These are phyloP conservation scores for Tarenaya hassleriana DNA, from an alignment of 345 rosid genomes.

Conservation along the genomic window DNA sequence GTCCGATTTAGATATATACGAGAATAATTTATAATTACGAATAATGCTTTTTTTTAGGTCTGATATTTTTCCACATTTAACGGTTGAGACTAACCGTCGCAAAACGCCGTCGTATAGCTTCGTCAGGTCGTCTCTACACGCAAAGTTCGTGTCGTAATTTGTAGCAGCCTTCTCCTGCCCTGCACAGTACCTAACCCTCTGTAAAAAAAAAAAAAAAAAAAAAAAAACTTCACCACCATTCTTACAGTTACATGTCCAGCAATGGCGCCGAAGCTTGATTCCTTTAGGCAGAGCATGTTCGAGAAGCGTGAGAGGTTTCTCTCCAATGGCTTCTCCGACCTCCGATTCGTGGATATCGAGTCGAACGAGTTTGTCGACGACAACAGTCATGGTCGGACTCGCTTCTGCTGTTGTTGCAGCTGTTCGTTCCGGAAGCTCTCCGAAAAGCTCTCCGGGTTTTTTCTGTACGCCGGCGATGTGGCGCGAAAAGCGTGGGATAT, in stretches of 20 bases:
- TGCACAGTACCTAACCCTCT: too few species aligned
- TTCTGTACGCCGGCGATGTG: constrained; percentile 30
- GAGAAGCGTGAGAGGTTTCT: constrained; percentile 47
- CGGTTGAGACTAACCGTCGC: too few species aligned
- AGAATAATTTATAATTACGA: too few species aligned
- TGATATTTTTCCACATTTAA: too few species aligned
- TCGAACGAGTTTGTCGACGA: constrained; percentile 17
- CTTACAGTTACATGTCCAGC: constrained; percentile 2
- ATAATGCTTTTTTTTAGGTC: too few species aligned
- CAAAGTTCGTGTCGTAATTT: too few species aligned
- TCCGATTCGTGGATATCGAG: constrained; percentile 31
- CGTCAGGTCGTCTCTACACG: too few species aligned
- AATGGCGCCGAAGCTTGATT: constrained; percentile 51
- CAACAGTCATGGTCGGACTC: neutral
- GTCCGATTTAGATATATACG: too few species aligned
- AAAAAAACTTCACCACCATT: constrained; percentile 18
- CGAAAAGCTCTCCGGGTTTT: constrained; percentile 29
- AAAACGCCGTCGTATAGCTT: too few species aligned
- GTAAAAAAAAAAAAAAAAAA: too few species aligned
- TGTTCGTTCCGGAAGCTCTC: constrained; percentile 30
- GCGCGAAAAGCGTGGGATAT: constrained; percentile 45
- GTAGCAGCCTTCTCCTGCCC: too few species aligned
- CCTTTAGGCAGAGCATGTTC: constrained; percentile 35
- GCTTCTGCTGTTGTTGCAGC: constrained; percentile 24
- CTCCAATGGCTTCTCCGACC: constrained; percentile 46